Percentiles rank a stretch among this genome's conserved stretches.
These are phyloP conservation scores for Brettanomyces anomalus DNA, from an alignment of 805 yeast genomes.

Conservation along the genomic window DNA sequence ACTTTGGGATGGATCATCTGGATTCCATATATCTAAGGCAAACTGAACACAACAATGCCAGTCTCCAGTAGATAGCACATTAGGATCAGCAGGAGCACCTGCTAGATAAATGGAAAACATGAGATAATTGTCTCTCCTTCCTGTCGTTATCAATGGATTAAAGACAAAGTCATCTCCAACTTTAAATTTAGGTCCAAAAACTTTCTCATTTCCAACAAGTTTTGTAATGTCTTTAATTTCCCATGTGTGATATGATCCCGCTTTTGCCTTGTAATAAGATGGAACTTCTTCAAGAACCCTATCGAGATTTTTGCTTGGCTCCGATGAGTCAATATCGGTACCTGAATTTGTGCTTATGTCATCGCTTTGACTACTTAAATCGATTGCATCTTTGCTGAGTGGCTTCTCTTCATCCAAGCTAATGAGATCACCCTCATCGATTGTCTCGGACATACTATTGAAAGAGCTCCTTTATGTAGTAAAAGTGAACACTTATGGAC, in stretches of 20 bases:
- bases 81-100: slow-evolving; percentile 42
- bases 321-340: slow-evolving; percentile 12
- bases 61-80: slow-evolving; percentile 27
- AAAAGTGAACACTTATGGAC: too few species aligned
- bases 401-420: too few species aligned
- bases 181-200: slow-evolving; percentile 34
- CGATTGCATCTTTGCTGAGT: not conserved
- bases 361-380: not conserved
- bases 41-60: slow-evolving; percentile 94
- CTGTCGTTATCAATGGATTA: slow-evolving; percentile 68
- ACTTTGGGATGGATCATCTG: slow-evolving; percentile 54
- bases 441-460: too few species aligned
- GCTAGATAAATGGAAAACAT: slow-evolving; percentile 72
- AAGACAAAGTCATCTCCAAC: slow-evolving; percentile 54
- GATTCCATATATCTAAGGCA: slow-evolving; percentile 77
- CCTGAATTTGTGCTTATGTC: not conserved
- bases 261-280: slow-evolving; percentile 23
- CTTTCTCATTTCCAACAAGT: slow-evolving; percentile 25
- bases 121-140: slow-evolving; percentile 51
- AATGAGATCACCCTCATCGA: too few species aligned
- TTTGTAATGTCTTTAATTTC: slow-evolving; percentile 25
- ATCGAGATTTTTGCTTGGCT: slow-evolving; percentile 12
- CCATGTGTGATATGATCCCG: slow-evolving; percentile 30
- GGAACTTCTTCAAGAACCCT: slow-evolving; percentile 19
- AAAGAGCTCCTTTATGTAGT: too few species aligned